Evolutionary conservation across 2,329 filamentous ascomycete species (phyloP).

Genomic region (Paecilomyces niveus): DNA sequence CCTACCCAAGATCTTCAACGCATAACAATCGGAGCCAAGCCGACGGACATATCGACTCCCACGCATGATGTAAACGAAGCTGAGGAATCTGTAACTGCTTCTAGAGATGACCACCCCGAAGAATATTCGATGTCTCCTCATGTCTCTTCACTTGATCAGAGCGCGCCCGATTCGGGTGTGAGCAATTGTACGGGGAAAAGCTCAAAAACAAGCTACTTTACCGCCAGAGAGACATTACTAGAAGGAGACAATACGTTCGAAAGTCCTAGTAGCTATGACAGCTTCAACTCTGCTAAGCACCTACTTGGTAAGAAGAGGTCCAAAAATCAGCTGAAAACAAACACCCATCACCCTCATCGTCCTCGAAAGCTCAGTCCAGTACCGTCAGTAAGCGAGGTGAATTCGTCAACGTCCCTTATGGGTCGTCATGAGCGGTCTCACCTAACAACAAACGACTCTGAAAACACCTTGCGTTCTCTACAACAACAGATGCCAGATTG

Average conservation of each 20-base stretch:
- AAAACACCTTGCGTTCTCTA: slow-evolving; percentile 14
- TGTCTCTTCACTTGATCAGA: neutral
- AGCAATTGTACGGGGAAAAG: slow-evolving; percentile 11
- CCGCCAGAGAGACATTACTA: slow-evolving; percentile 19
- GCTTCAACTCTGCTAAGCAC: neutral
- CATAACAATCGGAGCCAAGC: slow-evolving; percentile 3
- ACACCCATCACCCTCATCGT: neutral
- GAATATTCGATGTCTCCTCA: neutral
- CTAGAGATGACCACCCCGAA: neutral
- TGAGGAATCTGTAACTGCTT: neutral
- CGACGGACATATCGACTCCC: neutral
- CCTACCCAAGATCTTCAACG: slow-evolving; percentile 9
- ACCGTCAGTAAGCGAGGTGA: slow-evolving; percentile 20
- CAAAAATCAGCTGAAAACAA: neutral
- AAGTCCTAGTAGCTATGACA: neutral
- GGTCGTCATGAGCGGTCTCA: slow-evolving; percentile 9
- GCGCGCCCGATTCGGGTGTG: neutral
- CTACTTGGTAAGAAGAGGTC: neutral
- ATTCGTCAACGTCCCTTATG: slow-evolving; percentile 28
- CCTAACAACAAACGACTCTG: slow-evolving; percentile 15
- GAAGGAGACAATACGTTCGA: neutral
- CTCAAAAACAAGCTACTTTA: slow-evolving; percentile 21
- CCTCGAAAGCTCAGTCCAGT: slow-evolving; percentile 10
- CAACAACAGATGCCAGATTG: slow-evolving; percentile 23
- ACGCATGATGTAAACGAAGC: neutral